phyloP scores from a whole-genome alignment of 2,329 filamentous ascomycete genomes.

The Diplodia scrobiculata region DNA sequence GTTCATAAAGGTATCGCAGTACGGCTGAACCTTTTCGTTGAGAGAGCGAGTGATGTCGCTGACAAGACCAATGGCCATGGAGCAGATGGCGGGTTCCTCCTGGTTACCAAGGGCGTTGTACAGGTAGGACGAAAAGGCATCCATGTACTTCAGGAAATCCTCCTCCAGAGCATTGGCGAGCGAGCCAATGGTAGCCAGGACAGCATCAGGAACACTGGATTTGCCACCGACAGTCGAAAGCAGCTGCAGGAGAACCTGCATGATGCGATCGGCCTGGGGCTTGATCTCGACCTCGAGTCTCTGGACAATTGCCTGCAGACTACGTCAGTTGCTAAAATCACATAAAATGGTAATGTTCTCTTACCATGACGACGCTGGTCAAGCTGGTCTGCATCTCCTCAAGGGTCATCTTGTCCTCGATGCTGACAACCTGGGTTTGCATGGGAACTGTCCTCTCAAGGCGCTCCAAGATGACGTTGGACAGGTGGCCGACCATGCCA shows the following conservation, averaged over 20 bases:
- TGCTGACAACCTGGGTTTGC: constrained; percentile 90
- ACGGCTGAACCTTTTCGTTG: constrained; percentile 87
- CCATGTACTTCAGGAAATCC: constrained; percentile 97
- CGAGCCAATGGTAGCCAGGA: constrained; percentile 90
- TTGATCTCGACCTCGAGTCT: constrained; percentile 88
- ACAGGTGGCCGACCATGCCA: constrained; percentile 75
- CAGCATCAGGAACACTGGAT: constrained; percentile 89
- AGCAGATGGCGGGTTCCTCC: constrained; percentile 89
- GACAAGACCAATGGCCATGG: constrained; percentile 95
- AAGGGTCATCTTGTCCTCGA: constrained; percentile 92
- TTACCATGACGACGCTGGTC: constrained; percentile 77
- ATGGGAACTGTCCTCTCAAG: constrained; percentile 87
- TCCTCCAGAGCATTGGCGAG: constrained; percentile 88
- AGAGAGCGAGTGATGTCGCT: constrained; percentile 94
- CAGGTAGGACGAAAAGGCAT: constrained; percentile 86
- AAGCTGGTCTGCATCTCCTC: constrained; percentile 98
- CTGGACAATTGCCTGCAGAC: constrained; percentile 70
- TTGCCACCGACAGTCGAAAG: constrained; percentile 76
- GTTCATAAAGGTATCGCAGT: constrained; percentile 98
- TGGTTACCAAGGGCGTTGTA: constrained; percentile 94
- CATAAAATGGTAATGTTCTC: constrained; percentile 32
- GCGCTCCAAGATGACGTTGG: constrained; percentile 85
- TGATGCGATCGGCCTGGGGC: constrained; percentile 89
- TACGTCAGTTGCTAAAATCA: constrained; percentile 1
- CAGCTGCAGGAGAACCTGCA: constrained; percentile 82